These are phyloP conservation scores for Mrakia frigida DNA, from an alignment of 768 basidiomycete species.

Conservation along the genomic window DNA sequence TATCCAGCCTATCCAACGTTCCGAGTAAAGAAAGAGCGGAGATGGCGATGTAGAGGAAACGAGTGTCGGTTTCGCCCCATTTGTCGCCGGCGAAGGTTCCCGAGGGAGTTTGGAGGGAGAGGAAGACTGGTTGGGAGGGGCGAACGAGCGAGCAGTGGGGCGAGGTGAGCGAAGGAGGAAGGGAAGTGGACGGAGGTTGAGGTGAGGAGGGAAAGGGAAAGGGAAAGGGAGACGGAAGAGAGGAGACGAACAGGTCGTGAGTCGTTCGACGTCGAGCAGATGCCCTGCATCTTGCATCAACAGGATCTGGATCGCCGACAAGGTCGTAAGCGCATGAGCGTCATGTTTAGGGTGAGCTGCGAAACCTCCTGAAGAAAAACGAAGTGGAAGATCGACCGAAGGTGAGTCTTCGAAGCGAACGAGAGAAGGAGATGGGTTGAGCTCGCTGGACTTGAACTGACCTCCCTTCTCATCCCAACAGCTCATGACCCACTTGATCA, in stretches of 20 bases:
- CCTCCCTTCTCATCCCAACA: conserved; percentile 94
- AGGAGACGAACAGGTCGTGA: conserved; percentile 62
- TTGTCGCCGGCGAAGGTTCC: conserved; percentile 85
- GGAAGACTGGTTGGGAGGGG: conserved; percentile 56
- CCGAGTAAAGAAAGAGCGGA: conserved; percentile 76
- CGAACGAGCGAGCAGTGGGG: background rate
- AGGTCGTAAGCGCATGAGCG: conserved; percentile 75
- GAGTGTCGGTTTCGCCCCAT: conserved; percentile 88
- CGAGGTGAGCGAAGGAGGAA: background rate
- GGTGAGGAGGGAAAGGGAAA: conserved; percentile 19
- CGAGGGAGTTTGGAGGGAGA: conserved; percentile 70
- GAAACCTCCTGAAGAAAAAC: conserved; percentile 63
- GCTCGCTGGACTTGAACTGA: conserved; percentile 43
- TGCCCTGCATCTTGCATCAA: conserved; percentile 76
- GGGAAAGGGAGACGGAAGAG: conserved; percentile 5
- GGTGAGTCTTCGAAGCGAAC: background rate
- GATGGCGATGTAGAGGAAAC: conserved; percentile 85
- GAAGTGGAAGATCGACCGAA: too few species aligned
- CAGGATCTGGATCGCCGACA: conserved; percentile 89
- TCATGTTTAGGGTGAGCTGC: conserved; percentile 92
- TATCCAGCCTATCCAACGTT: conserved; percentile 61
- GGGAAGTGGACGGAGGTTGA: background rate
- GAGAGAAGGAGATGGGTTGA: background rate
- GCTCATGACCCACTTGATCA: conserved; percentile 81
- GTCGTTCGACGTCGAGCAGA: conserved; percentile 61